Evolutionary conservation across 306 rosid genomes (phyloP).

Genomic region (Dryas octopetala): DNA sequence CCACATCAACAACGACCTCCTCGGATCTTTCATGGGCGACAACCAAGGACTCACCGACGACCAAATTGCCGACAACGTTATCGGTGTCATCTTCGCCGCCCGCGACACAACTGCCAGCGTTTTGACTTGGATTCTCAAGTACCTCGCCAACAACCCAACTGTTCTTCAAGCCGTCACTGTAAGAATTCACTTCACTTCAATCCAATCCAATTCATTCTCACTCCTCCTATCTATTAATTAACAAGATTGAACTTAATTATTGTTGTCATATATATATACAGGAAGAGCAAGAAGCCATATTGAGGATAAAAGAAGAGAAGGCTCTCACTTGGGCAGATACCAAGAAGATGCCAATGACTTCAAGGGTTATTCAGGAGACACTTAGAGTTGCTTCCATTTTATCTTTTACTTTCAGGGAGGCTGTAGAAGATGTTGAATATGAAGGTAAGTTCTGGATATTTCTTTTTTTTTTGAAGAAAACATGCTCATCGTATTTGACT

Average conservation of each 20-base stretch:
- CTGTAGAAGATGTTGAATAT: conserved; percentile 85
- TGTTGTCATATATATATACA: conserved; percentile 13
- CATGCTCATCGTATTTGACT: too few species aligned
- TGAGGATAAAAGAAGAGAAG: conserved; percentile 49
- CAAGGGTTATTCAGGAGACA: conserved; percentile 89
- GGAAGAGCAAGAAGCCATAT: conserved; percentile 76
- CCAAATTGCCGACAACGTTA: conserved; percentile 86
- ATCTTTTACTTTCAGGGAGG: conserved; percentile 95
- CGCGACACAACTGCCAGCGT: conserved; percentile 97
- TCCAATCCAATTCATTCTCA: neutral
- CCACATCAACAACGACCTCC: conserved; percentile 39
- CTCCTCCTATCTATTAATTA: neutral
- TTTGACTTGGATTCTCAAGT: conserved; percentile 88
- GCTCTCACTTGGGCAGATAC: conserved; percentile 79
- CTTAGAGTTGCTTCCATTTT: conserved; percentile 86
- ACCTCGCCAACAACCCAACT: conserved; percentile 71
- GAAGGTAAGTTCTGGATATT: conserved; percentile 51
- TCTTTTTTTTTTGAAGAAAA: neutral
- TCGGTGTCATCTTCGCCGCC: conserved; percentile 94
- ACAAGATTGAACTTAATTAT: too few species aligned
- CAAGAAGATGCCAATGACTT: conserved; percentile 76
- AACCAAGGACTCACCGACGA: conserved; percentile 83
- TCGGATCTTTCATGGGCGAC: conserved; percentile 81
- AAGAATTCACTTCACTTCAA: conserved; percentile 28
- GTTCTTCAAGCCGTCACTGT: conserved; percentile 87